A percentile compares a stretch with the other conserved stretches of the same genome.
phyloP scores from a whole-genome alignment of 2,329 filamentous ascomycete genomes.

The Clarireedia homoeocarpa region DNA sequence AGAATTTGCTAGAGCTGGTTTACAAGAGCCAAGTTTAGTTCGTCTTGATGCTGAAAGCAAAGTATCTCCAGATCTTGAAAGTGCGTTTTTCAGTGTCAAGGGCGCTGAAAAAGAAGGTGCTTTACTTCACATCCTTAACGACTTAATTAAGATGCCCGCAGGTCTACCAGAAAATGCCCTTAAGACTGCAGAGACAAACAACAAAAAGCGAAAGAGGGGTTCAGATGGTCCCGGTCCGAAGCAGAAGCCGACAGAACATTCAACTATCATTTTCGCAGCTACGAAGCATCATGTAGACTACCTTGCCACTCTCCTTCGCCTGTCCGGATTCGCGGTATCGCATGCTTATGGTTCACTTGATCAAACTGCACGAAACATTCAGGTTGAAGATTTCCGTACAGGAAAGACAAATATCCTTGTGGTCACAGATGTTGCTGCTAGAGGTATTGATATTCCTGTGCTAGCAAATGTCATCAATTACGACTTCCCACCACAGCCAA shows the following conservation, averaged over 20 bases:
- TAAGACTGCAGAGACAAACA: conserved; percentile 25
- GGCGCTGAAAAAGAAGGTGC: conserved; percentile 90
- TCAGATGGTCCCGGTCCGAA: conserved; percentile 44
- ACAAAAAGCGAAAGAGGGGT: conserved; percentile 67
- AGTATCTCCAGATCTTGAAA: conserved; percentile 91
- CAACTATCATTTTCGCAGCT: conserved; percentile 88
- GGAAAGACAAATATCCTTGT: conserved; percentile 86
- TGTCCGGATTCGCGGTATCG: conserved; percentile 80
- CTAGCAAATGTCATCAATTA: conserved; percentile 98
- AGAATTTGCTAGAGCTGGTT: conserved; percentile 87
- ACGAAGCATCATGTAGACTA: conserved; percentile 99
- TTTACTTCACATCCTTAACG: conserved; percentile 77
- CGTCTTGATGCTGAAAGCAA: conserved; percentile 92
- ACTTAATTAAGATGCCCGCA: conserved; percentile 86
- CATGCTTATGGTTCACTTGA: conserved; percentile 94
- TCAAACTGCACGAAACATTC: conserved; percentile 84
- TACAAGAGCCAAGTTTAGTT: conserved; percentile 87
- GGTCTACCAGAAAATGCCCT: conserved; percentile 48
- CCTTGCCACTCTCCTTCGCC: conserved; percentile 67
- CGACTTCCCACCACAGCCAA: conserved; percentile 93
- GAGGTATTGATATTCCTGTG: conserved; percentile 96
- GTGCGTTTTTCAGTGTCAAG: conserved; percentile 90
- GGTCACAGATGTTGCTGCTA: conserved; percentile 90
- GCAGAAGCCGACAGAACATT: conserved; percentile 76
- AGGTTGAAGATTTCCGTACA: conserved; percentile 81